Conservation (phyloP, 345 rosid species). For the Syzygium jambos region DNA sequence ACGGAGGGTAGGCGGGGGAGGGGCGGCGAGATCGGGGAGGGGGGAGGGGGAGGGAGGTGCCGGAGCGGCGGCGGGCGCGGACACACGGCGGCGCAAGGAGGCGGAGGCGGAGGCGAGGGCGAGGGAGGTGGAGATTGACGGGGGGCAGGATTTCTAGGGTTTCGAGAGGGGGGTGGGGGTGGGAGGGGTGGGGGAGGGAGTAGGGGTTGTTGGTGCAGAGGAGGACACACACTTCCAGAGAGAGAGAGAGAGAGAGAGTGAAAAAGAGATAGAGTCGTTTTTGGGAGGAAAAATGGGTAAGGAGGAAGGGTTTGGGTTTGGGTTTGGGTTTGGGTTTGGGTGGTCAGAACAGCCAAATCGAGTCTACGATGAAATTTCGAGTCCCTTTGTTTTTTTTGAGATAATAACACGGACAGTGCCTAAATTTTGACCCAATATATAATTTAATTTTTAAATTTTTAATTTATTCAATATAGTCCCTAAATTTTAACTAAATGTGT, state of each 20-base stretch:
- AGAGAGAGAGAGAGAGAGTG: background rate
- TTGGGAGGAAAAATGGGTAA: background rate
- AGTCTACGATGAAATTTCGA: background rate
- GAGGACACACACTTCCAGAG: background rate
- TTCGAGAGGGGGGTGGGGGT: constrained; percentile 12
- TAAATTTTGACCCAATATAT: no score
- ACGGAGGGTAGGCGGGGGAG: background rate
- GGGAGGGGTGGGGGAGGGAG: background rate
- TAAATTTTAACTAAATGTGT: no score
- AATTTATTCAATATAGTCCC: no score
- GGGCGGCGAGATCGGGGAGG: background rate
- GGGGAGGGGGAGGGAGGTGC: background rate
- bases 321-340: constrained; percentile 23
- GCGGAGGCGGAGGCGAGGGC: background rate
- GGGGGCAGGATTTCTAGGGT: constrained; percentile 3
- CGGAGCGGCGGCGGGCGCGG: background rate
- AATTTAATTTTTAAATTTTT: no score
- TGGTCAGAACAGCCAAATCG: constrained; percentile 27
- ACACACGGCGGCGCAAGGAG: background rate
- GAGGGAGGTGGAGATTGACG: background rate
- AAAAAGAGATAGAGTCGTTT: background rate
- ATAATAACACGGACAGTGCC: no score
- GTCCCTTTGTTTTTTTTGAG: background rate
- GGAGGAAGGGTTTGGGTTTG: constrained; percentile 13
- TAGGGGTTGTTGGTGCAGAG: background rate